Evolutionary conservation across 495 filamentous ascomycete species (phyloP), one percentile per base, ranked within the genome.

Genomic region (Penicillium turbatum): DNA sequence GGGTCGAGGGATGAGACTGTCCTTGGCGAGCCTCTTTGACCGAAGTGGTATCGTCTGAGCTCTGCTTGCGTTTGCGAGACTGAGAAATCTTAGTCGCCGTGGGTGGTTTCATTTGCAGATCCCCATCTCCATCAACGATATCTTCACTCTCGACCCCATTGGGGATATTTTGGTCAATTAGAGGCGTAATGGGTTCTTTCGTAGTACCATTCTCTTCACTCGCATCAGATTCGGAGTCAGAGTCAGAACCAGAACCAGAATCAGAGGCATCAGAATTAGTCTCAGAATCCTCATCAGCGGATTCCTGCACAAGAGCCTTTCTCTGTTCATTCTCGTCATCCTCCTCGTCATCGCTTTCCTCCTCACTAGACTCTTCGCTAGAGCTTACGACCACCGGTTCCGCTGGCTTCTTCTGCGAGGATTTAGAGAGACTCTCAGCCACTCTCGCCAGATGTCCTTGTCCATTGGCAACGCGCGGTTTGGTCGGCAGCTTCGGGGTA

Each of bases 11-110:
- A 16, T 49, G 47, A 7, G 35, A 15, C n/a, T 42, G 32, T 24
- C 62, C 47, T 21, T 69, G 31, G 6, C 66, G 68, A 17, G 61
- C 60, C 38, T 70, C 61, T 37, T 73, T 73, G 21, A 57, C 63
- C 0, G 69, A 56, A 5, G 29, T 31, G 2, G 53, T 29, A 24
- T 37, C 17, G n/a, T 63, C 63, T 4, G 31, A 17, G 31, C 61
- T 65, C 40, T 56, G 59, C 43, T 68, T 72, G 31, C 69, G 59
- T 51, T 72, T 72, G 17, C 59, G 61, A 15, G 55, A 9, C 12
- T 27, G 31, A 2, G 31, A 48, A 19, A 29, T 13, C 17, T 11
- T 8, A n/a, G 21, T 8, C 2, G 24, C 21, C 12, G n/a, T 5
- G 13, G 17, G 17, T 2, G 19, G 13, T 46, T 48, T 31, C 46